Evolutionary conservation across 2,329 filamentous ascomycete genomes (phyloP), one percentile per base, ranked within the genome.

Genomic region (Beauveria varroae): DNA sequence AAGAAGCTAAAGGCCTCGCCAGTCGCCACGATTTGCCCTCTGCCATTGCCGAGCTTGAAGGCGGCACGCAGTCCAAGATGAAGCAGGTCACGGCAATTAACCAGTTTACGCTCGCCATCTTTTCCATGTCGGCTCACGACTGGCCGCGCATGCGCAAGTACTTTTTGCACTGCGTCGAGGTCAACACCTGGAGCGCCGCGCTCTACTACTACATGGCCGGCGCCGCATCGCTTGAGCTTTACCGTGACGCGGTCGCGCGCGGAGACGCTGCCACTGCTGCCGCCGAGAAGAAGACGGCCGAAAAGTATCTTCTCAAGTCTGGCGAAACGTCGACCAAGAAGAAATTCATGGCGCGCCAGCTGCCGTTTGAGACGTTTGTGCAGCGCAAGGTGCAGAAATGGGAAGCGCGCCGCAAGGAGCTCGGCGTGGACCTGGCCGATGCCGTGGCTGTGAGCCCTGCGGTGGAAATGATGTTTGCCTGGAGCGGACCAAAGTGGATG

Each of bases 401-500:
- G 93, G 88, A 96, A 68, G 85, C 86, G 34, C 82, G 91, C 24
- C 86, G 89, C 4, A 87, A 87, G 69, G 78, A 82, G 51, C 83
- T 86, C 73, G 79, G 81, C 2, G 75, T 91, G 37, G 83, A 87
- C 53, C 78, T 97, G 3, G 82, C 89, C 1, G 93, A 98, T 67
- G 92, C 89, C 0, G 80, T 96, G 9, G 92, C 92, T 0, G 81
- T 90, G 3, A 89, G 87, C 63, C 95, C 95, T 0, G 79, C 91
- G 0, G 85, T 92, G 68, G 95, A 98, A 76, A 96, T 98, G 89
- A 87, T 89, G 14, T 96, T 93, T 72, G 86, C 98, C 68, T 98
- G 93, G 93, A 93, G 91, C 69, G 93, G 93, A 0, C 86, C 85
- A 67, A 93, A 90, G 74, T 86, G 91, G 60, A 96, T 96, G 90